A percentile compares a stretch with the other conserved stretches of the same genome.
phyloP scores from a whole-genome alignment of 108 stramenopile genomes.

The Conticribra weissflogii region DNA sequence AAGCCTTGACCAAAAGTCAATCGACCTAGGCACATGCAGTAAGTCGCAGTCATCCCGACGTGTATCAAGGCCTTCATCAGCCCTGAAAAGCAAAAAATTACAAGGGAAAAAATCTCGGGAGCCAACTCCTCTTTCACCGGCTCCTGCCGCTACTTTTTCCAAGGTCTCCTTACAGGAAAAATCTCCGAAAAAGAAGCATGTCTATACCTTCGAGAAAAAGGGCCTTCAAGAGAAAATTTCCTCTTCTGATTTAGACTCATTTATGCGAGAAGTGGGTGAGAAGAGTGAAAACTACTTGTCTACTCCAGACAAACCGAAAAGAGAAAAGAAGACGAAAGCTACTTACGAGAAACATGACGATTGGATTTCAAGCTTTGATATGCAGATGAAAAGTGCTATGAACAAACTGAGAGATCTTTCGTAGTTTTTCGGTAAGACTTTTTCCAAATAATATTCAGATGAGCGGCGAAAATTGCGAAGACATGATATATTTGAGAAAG shows the following conservation, averaged over 20 bases:
- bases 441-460: too few relatives aligned
- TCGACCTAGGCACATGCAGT: too few relatives aligned
- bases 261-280: background rate
- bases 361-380: slow-evolving; percentile 42
- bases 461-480: too few relatives aligned
- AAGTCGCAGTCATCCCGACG: too few relatives aligned
- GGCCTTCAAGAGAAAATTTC: slow-evolving; percentile 1
- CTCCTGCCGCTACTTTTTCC: too few relatives aligned
- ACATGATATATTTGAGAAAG: too few relatives aligned
- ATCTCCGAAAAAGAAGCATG: slow-evolving; percentile 15
- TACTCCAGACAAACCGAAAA: background rate
- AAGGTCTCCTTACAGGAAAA: background rate
- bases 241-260: background rate
- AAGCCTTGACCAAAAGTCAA: too few relatives aligned
- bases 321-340: slow-evolving; percentile 3
- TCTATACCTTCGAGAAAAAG: slow-evolving; percentile 32
- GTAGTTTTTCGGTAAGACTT: too few relatives aligned
- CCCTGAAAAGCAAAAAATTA: too few relatives aligned
- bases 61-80: too few relatives aligned
- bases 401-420: slow-evolving; percentile 8
- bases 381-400: slow-evolving; percentile 34
- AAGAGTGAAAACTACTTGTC: background rate
- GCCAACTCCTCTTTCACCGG: too few relatives aligned
- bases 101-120: too few relatives aligned
- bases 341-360: slow-evolving; percentile 4